Evolutionary conservation across 352 stramenopile species (phyloP).

Genomic region (Thalassiosira livingstoniorum): DNA sequence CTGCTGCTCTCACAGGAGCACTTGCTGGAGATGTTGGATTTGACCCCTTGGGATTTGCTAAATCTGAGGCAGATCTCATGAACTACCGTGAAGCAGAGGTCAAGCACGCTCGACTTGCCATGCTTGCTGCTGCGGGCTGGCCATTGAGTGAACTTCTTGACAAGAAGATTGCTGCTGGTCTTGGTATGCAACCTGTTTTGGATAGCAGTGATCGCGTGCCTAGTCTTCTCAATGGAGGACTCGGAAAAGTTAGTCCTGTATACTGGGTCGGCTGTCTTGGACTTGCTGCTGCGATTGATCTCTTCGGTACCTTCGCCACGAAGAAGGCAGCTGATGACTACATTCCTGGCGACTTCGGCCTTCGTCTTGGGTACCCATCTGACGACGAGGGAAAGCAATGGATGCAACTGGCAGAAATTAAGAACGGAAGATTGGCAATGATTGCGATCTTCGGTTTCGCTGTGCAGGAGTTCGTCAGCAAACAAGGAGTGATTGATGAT

Average conservation of each 20-base stretch:
- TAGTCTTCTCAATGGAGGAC: conserved; percentile 85
- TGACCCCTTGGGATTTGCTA: conserved; percentile 80
- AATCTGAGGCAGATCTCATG: conserved; percentile 67
- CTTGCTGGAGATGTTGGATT: conserved; percentile 84
- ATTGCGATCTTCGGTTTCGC: conserved; percentile 85
- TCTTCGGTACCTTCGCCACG: conserved; percentile 66
- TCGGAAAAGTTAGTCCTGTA: conserved; percentile 78
- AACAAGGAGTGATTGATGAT: conserved; percentile 82
- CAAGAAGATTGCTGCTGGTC: conserved; percentile 70
- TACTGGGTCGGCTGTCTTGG: conserved; percentile 81
- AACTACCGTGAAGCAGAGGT: conserved; percentile 85
- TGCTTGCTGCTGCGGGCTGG: conserved; percentile 85
- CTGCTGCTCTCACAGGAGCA: conserved; percentile 59
- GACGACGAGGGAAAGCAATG: conserved; percentile 62
- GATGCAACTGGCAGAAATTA: conserved; percentile 84
- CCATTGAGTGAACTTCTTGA: conserved; percentile 83
- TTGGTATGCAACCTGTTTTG: conserved; percentile 66
- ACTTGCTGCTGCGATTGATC: conserved; percentile 75
- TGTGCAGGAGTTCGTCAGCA: conserved; percentile 80
- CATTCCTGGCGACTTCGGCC: conserved; percentile 78
- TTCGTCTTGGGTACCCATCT: conserved; percentile 81
- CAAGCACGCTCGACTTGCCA: conserved; percentile 86
- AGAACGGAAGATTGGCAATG: conserved; percentile 87
- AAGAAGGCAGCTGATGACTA: conserved; percentile 64
- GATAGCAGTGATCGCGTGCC: conserved; percentile 76